Evolutionary conservation across 2,329 filamentous ascomycete species (phyloP).

Genomic region (Cladophialophora immunda): DNA sequence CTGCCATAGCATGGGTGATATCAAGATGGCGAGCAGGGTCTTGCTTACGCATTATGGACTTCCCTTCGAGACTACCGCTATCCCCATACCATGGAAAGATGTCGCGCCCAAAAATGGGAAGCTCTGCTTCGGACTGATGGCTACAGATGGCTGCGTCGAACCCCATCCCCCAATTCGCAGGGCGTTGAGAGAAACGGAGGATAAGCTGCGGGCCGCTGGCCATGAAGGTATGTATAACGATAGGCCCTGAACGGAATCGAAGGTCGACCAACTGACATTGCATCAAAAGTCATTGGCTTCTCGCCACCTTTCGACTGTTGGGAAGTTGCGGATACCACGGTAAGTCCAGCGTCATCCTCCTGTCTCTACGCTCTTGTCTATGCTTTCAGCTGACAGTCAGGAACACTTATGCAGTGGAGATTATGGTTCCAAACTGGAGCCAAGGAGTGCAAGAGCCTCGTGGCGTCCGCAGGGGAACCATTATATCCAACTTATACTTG

Average conservation of each 20-base stretch:
- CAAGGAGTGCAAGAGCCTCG: no score
- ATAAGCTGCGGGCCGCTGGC: conserved; percentile 65
- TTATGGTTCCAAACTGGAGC: no score
- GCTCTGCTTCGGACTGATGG: conserved; percentile 60
- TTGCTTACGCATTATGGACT: conserved; percentile 54
- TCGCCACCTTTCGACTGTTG: conserved; percentile 20
- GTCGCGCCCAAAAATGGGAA: background rate
- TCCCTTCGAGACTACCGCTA: conserved; percentile 63
- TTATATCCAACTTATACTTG: background rate
- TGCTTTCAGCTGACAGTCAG: no score
- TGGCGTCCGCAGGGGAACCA: conserved; percentile 1
- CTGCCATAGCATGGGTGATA: conserved; percentile 13
- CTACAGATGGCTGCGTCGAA: conserved; percentile 63
- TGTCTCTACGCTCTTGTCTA: no score
- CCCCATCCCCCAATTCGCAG: conserved; percentile 65
- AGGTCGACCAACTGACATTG: no score
- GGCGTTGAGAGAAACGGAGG: conserved; percentile 47
- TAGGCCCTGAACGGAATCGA: no score
- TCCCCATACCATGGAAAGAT: conserved; percentile 44
- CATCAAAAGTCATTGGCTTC: conserved; percentile 33
- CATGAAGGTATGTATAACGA: conserved; percentile 46
- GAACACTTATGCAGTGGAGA: no score
- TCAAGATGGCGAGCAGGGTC: conserved; percentile 42
- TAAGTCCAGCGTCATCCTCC: no score
- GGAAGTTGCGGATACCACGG: conserved; percentile 37